Base-by-base conservation (phyloP, 2,329 filamentous ascomycete species). In the Ophiocordyceps camponoti-saundersi region DNA sequence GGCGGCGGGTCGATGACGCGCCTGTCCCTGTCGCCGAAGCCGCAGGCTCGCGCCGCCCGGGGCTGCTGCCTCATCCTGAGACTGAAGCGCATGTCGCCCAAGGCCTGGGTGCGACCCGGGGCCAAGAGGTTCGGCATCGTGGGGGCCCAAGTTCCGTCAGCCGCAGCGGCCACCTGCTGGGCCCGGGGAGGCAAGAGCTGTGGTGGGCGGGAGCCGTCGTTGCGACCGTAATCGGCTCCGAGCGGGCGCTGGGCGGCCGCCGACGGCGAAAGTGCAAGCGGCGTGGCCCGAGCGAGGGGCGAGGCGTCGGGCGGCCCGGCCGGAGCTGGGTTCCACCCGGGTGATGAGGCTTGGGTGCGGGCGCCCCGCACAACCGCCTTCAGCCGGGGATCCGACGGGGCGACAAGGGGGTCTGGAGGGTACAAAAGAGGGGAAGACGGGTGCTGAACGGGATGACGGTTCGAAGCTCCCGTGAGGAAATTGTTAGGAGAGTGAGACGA, bases 1-100 rank as follows among this genome's bases (percentile, higher is more conserved):
- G 85, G 85, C 2, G 85, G 85, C 40, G 85, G 85, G 57, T 92
- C 85, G 51, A 92, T 85, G 16, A 88, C 84, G 51, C 85, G 75
- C 39, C 85, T 76, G 58, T 92, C 85, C 52, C 85, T 73, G 62
- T 90, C 85, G 50, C 85, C 85, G 59, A 88, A 90, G 1, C 85
- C 85, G 56, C 85, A 92, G 41, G 84, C 85, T 53, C 85, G 73
- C 46, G 85, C 85, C 1, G 84, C 84, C 18, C 78, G 70, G 10
- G 85, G 85, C 56, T 90, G 85, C 60, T 92, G 85, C 45, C 85
- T 79, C 51, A 90, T 77, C 16, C 43, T 54, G 5, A 65, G 54
- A 6, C 49, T 52, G 48, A 65, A 65, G 11, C 45, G 44, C n/a
- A 59, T 54, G 44, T 52, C 52, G 13, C 47, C 47, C 42, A 61